A percentile compares a stretch with the other conserved stretches of the same genome.
Conservation (phyloP, 352 stramenopile species). For the Globisporangium nagaii region DNA sequence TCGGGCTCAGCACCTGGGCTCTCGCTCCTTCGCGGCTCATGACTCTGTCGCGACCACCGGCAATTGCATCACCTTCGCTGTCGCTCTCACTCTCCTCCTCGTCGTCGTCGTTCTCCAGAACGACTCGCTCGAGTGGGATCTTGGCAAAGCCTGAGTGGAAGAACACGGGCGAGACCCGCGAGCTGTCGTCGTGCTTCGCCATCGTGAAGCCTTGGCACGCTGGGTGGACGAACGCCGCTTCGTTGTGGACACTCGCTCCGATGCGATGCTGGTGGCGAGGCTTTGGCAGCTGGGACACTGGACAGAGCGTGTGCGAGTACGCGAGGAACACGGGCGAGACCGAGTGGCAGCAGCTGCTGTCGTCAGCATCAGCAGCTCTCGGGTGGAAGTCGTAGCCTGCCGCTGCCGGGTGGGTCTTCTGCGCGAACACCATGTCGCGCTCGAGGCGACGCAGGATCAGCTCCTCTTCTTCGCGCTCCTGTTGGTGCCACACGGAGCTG, state of each 20-base stretch:
- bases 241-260: background rate
- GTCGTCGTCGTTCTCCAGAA: slow-evolving; percentile 29
- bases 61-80: slow-evolving; percentile 20
- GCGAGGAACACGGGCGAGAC: slow-evolving; percentile 50
- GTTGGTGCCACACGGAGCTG: slow-evolving; percentile 34
- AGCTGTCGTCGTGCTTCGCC: slow-evolving; percentile 30
- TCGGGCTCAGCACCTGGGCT: slow-evolving; percentile 11
- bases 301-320: slow-evolving; percentile 44
- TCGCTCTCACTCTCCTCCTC: slow-evolving; percentile 13
- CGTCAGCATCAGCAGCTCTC: no score
- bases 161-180: slow-evolving; percentile 58
- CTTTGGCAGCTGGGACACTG: slow-evolving; percentile 22
- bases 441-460: slow-evolving; percentile 57
- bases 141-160: slow-evolving; percentile 57
- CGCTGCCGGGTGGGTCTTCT: slow-evolving; percentile 39
- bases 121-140: slow-evolving; percentile 42
- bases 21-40: slow-evolving; percentile 2
- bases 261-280: slow-evolving; percentile 6
- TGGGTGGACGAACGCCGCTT: slow-evolving; percentile 42
- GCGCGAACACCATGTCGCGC: slow-evolving; percentile 47
- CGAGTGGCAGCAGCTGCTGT: slow-evolving; percentile 4
- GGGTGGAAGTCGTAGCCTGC: slow-evolving; percentile 48
- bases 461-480: slow-evolving; percentile 57
- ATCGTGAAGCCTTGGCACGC: slow-evolving; percentile 51
- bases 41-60: background rate